Evolutionary conservation across 2,329 filamentous ascomycete genomes (phyloP).

Genomic region (Colletotrichum euphorbiae): DNA sequence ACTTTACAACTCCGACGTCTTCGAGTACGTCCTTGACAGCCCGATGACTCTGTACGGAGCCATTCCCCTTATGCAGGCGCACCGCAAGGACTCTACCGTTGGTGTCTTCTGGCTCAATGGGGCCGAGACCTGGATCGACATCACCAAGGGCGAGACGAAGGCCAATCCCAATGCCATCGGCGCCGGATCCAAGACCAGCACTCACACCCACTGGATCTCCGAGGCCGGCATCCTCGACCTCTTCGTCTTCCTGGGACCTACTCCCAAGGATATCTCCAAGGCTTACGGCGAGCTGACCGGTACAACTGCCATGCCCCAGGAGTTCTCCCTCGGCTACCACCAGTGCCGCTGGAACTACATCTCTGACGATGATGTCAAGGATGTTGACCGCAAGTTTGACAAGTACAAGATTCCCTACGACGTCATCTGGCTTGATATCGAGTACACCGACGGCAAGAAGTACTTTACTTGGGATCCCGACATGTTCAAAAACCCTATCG

Average conservation of each 20-base stretch:
- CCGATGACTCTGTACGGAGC: constrained; percentile 99
- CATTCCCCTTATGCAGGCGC: constrained; percentile 98
- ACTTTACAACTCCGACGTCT: constrained; percentile 96
- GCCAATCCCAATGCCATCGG: constrained; percentile 84
- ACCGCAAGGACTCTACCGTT: constrained; percentile 91
- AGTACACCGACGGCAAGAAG: constrained; percentile 96
- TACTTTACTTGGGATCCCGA: constrained; percentile 98
- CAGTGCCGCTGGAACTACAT: constrained; percentile 99
- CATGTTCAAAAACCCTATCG: constrained; percentile 85
- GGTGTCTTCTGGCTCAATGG: constrained; percentile 98
- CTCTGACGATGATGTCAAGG: constrained; percentile 95
- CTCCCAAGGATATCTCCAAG: constrained; percentile 82
- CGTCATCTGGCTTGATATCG: constrained; percentile 98
- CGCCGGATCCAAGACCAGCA: constrained; percentile 75
- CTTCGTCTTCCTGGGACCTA: constrained; percentile 94
- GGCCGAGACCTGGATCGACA: constrained; percentile 97
- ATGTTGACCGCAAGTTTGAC: constrained; percentile 96
- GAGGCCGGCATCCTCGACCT: constrained; percentile 90
- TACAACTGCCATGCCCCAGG: constrained; percentile 89
- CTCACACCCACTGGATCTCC: constrained; percentile 96
- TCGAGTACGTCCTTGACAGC: constrained; percentile 96
- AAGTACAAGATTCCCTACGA: constrained; percentile 96
- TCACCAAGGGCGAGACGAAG: constrained; percentile 80
- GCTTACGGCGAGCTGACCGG: constrained; percentile 92
- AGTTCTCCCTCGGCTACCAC: constrained; percentile 93